These are phyloP conservation scores for Rugosomyces carneus DNA, from an alignment of 1,284 basidiomycete species.

Conservation along the genomic window DNA sequence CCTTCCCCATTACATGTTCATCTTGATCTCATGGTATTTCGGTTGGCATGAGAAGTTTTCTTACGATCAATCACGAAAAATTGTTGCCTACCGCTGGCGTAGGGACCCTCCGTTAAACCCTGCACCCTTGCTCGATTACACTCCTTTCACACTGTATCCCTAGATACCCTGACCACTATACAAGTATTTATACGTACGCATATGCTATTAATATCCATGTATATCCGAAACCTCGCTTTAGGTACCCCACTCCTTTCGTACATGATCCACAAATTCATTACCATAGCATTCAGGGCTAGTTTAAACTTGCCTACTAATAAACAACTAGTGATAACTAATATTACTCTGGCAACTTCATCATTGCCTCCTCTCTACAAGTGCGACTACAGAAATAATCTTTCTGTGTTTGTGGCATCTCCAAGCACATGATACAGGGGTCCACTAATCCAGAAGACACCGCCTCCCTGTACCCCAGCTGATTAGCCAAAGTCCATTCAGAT, in stretches of 20 bases:
- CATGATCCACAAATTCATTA: background rate
- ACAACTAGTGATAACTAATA: background rate
- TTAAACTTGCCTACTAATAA: background rate
- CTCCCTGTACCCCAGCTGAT: conserved; percentile 28
- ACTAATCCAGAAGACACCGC: conserved; percentile 41
- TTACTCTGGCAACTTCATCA: conserved; percentile 5
- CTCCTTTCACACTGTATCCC: background rate
- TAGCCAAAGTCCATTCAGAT: background rate
- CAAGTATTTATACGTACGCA: background rate
- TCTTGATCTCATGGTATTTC: background rate
- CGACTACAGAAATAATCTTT: conserved; percentile 47
- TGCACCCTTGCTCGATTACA: background rate
- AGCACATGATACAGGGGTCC: conserved; percentile 47
- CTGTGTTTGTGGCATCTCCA: conserved; percentile 43
- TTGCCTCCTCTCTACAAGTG: conserved; percentile 38
- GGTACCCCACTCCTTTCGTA: background rate
- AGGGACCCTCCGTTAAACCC: background rate
- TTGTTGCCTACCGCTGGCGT: background rate
- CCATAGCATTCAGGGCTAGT: background rate
- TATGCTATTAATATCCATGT: conserved; percentile 1
- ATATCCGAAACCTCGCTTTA: background rate
- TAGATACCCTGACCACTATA: background rate
- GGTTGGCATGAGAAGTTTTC: conserved; percentile 6
- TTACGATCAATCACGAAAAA: conserved; percentile 11
- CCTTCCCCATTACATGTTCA: background rate